phyloP scores from a whole-genome alignment of 2,329 filamentous ascomycete genomes.

The Aspergillus jensenii region DNA sequence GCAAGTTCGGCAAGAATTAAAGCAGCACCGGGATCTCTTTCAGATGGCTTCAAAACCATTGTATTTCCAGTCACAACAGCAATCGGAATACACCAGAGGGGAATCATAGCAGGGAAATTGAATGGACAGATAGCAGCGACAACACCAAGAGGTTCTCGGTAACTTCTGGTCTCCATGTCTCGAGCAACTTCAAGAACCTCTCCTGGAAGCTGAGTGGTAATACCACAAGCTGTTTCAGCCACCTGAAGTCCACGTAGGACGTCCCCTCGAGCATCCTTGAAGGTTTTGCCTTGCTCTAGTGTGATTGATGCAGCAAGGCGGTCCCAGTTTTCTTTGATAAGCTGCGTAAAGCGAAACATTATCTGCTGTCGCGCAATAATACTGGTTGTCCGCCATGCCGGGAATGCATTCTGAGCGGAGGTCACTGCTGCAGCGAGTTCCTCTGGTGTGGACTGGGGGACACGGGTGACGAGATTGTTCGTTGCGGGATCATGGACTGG shows the following conservation, averaged over 20 bases:
- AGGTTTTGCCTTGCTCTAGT: constrained; percentile 67
- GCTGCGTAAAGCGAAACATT: constrained; percentile 64
- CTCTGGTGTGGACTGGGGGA: constrained; percentile 64
- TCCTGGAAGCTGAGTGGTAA: constrained; percentile 64
- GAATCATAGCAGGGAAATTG: constrained; percentile 72
- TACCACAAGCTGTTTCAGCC: constrained; percentile 66
- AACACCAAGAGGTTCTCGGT: constrained; percentile 64
- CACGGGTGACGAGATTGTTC: constrained; percentile 65
- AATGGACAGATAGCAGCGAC: constrained; percentile 67
- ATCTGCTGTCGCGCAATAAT: constrained; percentile 62
- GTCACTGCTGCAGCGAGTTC: constrained; percentile 62
- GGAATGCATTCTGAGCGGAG: constrained; percentile 64
- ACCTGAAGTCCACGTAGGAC: constrained; percentile 67
- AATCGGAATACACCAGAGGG: constrained; percentile 65
- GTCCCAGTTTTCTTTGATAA: constrained; percentile 67
- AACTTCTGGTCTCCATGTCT: constrained; percentile 69
- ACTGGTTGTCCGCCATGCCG: constrained; percentile 61
- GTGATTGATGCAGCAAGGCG: constrained; percentile 65
- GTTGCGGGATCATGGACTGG: constrained; percentile 65
- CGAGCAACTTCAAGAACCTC: constrained; percentile 69
- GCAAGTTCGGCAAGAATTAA: constrained; percentile 67
- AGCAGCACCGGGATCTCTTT: constrained; percentile 63
- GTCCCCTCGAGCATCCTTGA: constrained; percentile 65
- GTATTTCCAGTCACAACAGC: constrained; percentile 66
- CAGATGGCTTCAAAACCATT: constrained; percentile 64